These are phyloP conservation scores for Aspergillus sp. DNA, from an alignment of 2,329 filamentous ascomycete genomes.

Conservation along the genomic window DNA sequence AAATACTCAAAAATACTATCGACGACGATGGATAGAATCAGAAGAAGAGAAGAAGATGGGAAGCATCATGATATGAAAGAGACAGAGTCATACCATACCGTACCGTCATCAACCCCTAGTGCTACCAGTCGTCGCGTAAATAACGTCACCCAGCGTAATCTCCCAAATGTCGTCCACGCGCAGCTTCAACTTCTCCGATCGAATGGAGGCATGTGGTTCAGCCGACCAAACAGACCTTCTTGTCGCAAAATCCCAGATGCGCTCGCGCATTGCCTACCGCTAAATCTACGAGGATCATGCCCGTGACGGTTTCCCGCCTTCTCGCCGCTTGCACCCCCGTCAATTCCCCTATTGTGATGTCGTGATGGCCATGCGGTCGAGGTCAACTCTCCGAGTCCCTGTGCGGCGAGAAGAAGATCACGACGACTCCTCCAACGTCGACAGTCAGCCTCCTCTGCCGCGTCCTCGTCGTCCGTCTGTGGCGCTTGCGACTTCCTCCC, in stretches of 20 bases:
- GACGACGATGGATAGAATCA: not conserved
- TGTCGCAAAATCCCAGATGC: no score
- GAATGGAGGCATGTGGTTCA: not conserved
- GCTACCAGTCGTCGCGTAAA: not conserved
- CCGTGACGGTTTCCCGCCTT: not conserved
- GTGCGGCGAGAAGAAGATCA: slow-evolving; percentile 21
- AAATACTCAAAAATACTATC: not conserved
- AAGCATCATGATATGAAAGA: not conserved
- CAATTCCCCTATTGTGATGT: slow-evolving; percentile 11
- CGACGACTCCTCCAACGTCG: not conserved
- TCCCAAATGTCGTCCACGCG: not conserved
- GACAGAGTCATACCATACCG: not conserved
- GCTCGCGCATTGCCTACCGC: no score
- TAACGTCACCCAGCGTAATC: not conserved
- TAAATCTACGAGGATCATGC: not conserved
- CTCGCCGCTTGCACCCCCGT: not conserved
- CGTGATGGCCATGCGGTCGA: slow-evolving; percentile 34
- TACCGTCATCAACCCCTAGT: not conserved
- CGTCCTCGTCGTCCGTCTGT: no score
- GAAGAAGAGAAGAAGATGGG: not conserved
- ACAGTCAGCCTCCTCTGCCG: no score
- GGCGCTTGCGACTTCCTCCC: slow-evolving; percentile 15
- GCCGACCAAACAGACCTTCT: not conserved
- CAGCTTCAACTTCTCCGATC: not conserved
- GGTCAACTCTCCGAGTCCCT: slow-evolving; percentile 31